Base-by-base conservation (phyloP, 1,284 basidiomycete genomes). In the Sporisorium reilianum region DNA sequence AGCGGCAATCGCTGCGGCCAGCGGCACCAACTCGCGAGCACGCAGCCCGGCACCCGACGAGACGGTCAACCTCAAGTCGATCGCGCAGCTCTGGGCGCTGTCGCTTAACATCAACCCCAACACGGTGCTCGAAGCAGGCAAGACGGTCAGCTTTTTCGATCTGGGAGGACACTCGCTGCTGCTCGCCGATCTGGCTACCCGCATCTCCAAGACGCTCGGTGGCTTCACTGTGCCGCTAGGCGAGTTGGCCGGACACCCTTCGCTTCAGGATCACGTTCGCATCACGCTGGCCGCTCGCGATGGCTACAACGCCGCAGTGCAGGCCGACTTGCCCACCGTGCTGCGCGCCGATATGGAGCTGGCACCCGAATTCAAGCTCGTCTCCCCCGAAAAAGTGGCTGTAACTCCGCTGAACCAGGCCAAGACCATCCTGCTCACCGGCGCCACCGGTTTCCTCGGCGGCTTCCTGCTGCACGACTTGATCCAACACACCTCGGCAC, bases 391-490 rank as follows among this genome's bases (percentile, higher is more conserved):
- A 7, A 34, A 26, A 10, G 48, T 70, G 20, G 36, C 57, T 8
- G 59, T 61, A n/a, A 75, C 64, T 23, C 69, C 67, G 23, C 62
- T 79, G 28, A 69, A 59, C 51, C 55, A 79, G 38, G 77, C 82
- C 50, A 67, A 78, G 55, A 79, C 78, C 28, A 75, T 85, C 36
- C 64, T 85, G 8, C 68, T 85, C 36, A 85, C 84, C 11, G 84
- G 84, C 32, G 81, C 84, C 22, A 85, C 84, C 11, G 84, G 84
- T 22, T 85, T 77, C 77, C 75, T 85, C 41, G 84, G 84, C 23
- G 82, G 79, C 6, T 83, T 82, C 60, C 55, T 85, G 60, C 74
- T 85, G 20, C 78, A 81, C 51, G 72, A 78, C 26, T 60, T 85
- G 45, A 68, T 83, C 28, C 67, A 81, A 53, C 55, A 75, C 55